These are phyloP conservation scores for Madurella fahalii DNA, from an alignment of 2,329 filamentous ascomycete species.

Conservation along the genomic window DNA sequence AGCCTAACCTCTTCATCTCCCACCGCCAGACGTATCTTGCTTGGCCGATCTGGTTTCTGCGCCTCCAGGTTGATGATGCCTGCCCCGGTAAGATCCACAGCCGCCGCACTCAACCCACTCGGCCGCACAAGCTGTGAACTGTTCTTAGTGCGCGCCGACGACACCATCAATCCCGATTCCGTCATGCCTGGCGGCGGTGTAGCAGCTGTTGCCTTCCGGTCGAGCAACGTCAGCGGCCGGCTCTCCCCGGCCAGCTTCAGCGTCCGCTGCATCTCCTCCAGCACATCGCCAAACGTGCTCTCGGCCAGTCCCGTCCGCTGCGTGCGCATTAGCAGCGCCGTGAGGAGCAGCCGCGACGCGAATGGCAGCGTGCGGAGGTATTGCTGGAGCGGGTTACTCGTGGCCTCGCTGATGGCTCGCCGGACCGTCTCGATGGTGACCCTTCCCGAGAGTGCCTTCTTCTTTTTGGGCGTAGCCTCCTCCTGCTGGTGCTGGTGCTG, in stretches of 20 bases:
- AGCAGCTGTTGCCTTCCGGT: slow-evolving; percentile 19
- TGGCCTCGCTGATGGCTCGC: slow-evolving; percentile 91
- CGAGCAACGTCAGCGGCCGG: slow-evolving; percentile 58
- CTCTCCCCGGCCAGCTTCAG: slow-evolving; percentile 53
- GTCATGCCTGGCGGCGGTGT: not conserved
- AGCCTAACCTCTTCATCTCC: slow-evolving; percentile 87
- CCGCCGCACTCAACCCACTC: slow-evolving; percentile 51
- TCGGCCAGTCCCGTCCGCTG: slow-evolving; percentile 82
- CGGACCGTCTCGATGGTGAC: slow-evolving; percentile 94
- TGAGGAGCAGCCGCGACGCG: slow-evolving; percentile 77
- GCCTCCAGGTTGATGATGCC: slow-evolving; percentile 83
- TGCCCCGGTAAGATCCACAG: slow-evolving; percentile 78
- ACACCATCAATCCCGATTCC: slow-evolving; percentile 14
- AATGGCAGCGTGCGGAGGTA: slow-evolving; percentile 80
- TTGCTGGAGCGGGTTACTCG: slow-evolving; percentile 85
- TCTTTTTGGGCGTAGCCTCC: slow-evolving; percentile 29
- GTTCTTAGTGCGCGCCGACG: slow-evolving; percentile 11
- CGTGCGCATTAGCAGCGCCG: slow-evolving; percentile 72
- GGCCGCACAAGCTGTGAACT: slow-evolving; percentile 27
- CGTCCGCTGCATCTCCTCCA: slow-evolving; percentile 77
- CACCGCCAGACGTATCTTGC: slow-evolving; percentile 79
- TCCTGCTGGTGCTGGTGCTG: slow-evolving; percentile 21
- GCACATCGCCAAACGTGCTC: slow-evolving; percentile 80
- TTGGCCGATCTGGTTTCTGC: slow-evolving; percentile 75
- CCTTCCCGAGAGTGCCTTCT: slow-evolving; percentile 44